Base-by-base conservation (phyloP, 495 filamentous ascomycete genomes). In the Choiromyces venosus region DNA sequence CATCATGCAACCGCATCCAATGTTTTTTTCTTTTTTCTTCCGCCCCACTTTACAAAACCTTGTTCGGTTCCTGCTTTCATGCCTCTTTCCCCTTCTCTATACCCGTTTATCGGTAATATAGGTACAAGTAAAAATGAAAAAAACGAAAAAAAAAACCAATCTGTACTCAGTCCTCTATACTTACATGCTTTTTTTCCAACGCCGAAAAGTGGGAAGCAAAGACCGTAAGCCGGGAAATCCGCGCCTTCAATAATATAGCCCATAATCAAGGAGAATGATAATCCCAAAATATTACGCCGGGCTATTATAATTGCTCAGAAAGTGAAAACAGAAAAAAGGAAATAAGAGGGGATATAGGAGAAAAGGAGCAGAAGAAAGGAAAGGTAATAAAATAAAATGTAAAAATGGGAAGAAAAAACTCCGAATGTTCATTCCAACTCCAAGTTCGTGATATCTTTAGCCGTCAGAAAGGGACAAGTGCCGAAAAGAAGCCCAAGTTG, bases 391-490 rank as follows among this genome's bases (percentile, higher is more conserved):
- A 10, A 14, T 29, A 33, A 61, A 12, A 29, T 4, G 25, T 16
- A 76, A 67, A 40, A 35, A 71, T 39, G 33, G 44, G 29, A n/a
- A 29, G 35, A 40, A 66, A 68, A 65, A 46, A 29, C 39, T 38
- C 37, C n/a, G 46, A 37, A 69, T 38, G 25, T 29, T 65, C 64
- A 37, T 71, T 33, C 29, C 65, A 35, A 38, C 39, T 67, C 70
- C 39, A 76, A 46, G 52, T 46, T 33, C 29, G 69, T 35, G 66
- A 76, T 76, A 12, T 39, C 73, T 37, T 37, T 72, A 66, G 68
- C 73, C 73, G 10, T 61, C 73, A 66, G 52, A 76, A 77, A 39
- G 75, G 56, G 8, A 77, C 39, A 37, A 77, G 76, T 65, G 75
- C 75, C 19, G 69, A 64, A 25, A 69, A 71, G 39, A 72, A 18